These are phyloP conservation scores for Microdochium paspali DNA, from an alignment of 2,329 filamentous ascomycete genomes.

Conservation along the genomic window DNA sequence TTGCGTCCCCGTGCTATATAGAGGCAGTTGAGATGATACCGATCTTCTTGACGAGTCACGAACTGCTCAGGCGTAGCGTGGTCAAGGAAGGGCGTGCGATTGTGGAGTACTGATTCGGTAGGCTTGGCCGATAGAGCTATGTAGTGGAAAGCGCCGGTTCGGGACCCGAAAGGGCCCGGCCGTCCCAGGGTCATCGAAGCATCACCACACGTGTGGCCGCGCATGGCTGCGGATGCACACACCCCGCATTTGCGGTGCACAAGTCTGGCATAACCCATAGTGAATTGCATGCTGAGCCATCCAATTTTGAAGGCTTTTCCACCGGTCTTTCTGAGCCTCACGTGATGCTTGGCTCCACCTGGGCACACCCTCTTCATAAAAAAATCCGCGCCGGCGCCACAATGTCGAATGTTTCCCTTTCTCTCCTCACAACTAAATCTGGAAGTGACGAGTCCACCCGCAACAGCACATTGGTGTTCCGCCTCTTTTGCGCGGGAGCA, in stretches of 20 bases:
- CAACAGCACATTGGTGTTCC: slow-evolving; percentile 43
- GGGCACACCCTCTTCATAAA: slow-evolving; percentile 8
- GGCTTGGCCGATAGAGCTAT: not conserved
- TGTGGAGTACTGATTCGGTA: not conserved
- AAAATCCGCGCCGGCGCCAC: slow-evolving; percentile 3
- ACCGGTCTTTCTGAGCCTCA: not conserved
- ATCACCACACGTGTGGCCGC: not conserved
- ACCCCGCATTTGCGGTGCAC: not conserved
- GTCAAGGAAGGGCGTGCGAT: not conserved
- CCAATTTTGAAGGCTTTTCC: not conserved
- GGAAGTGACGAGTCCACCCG: slow-evolving; percentile 66
- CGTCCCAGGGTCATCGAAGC: not conserved
- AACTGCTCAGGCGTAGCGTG: not conserved
- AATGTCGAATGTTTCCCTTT: slow-evolving; percentile 22
- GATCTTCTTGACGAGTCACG: not conserved
- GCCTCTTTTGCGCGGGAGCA: slow-evolving; percentile 38
- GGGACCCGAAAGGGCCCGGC: not conserved
- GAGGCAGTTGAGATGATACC: not conserved
- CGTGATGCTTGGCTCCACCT: slow-evolving; percentile 7
- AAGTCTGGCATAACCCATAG: not conserved
- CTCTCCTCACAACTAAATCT: slow-evolving; percentile 64
- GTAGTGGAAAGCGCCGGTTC: not conserved
- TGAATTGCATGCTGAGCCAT: not conserved
- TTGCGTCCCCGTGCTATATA: not conserved
- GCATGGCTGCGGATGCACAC: not conserved